Conservation (phyloP, 1,139 yeast genomes). For the Protomyces arabidopsidicola region DNA sequence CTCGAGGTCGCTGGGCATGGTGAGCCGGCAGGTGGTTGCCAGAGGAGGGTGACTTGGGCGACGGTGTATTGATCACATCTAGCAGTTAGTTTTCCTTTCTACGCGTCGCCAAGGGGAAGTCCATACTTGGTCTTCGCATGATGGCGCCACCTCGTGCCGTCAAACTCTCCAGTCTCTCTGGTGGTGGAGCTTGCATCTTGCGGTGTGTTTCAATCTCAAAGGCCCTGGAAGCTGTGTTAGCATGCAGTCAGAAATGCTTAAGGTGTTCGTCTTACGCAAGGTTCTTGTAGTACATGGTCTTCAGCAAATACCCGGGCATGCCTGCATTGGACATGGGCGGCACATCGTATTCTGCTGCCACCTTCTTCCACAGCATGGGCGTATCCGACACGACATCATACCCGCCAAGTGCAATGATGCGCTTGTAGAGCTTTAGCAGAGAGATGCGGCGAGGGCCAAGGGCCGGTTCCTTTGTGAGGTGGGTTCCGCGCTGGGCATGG, state of each 20-base stretch:
- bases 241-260: neutral
- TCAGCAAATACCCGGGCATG: slow-evolving; percentile 30
- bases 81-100: neutral
- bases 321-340: slow-evolving; percentile 31
- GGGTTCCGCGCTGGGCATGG: slow-evolving; percentile 29
- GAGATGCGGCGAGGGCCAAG: slow-evolving; percentile 29
- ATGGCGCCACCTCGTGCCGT: slow-evolving; percentile 32
- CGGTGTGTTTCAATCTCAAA: slow-evolving; percentile 30
- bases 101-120: neutral
- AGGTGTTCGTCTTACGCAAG: slow-evolving; percentile 26
- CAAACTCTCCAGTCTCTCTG: slow-evolving; percentile 29
- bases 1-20: slow-evolving; percentile 1
- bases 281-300: slow-evolving; percentile 31
- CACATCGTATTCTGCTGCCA: slow-evolving; percentile 28
- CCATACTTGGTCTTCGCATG: slow-evolving; percentile 29
- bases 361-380: slow-evolving; percentile 28
- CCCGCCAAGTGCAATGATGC: slow-evolving; percentile 30
- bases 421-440: slow-evolving; percentile 29
- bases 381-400: slow-evolving; percentile 31
- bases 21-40: neutral
- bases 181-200: slow-evolving; percentile 30
- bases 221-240: slow-evolving; percentile 21
- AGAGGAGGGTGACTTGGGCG: neutral
- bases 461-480: slow-evolving; percentile 28
- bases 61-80: neutral